Percentiles rank a stretch among this genome's conserved stretches.
These are phyloP conservation scores for Fagopyrum tataricum DNA, from an alignment of 148 eudicot species.

Conservation along the genomic window DNA sequence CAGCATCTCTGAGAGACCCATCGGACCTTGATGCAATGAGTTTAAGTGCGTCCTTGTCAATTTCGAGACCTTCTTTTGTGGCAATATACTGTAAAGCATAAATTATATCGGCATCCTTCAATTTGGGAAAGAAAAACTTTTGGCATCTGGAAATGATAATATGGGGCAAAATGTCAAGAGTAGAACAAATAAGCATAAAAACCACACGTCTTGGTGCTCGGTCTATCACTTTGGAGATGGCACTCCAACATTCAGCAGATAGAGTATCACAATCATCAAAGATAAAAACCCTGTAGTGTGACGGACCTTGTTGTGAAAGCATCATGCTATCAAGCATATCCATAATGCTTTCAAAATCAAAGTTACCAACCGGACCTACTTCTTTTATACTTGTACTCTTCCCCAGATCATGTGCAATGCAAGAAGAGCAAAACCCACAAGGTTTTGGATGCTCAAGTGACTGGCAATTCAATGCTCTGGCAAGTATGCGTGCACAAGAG, in stretches of 20 bases:
- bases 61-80: slow-evolving; percentile 75
- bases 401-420: slow-evolving; percentile 78
- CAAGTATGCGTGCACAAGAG: slow-evolving; percentile 86
- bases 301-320: slow-evolving; percentile 33
- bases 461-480: slow-evolving; percentile 83
- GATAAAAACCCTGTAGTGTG: slow-evolving; percentile 61
- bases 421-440: slow-evolving; percentile 75
- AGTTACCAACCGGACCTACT: slow-evolving; percentile 60
- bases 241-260: slow-evolving; percentile 70
- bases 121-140: slow-evolving; percentile 88
- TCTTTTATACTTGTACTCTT: slow-evolving; percentile 65
- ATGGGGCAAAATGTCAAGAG: slow-evolving; percentile 88
- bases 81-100: slow-evolving; percentile 82
- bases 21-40: slow-evolving; percentile 91
- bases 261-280: slow-evolving; percentile 78
- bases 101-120: slow-evolving; percentile 86
- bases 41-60: slow-evolving; percentile 79
- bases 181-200: slow-evolving; percentile 74
- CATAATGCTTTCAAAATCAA: slow-evolving; percentile 59
- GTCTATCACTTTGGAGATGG: slow-evolving; percentile 75
- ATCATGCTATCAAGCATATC: slow-evolving; percentile 54
- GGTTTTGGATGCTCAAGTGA: slow-evolving; percentile 74
- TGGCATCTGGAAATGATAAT: slow-evolving; percentile 88
- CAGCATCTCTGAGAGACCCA: slow-evolving; percentile 95
- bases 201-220: slow-evolving; percentile 83